Evolutionary conservation across 441 rosid genomes (phyloP).

Genomic region (Hura crepitans): DNA sequence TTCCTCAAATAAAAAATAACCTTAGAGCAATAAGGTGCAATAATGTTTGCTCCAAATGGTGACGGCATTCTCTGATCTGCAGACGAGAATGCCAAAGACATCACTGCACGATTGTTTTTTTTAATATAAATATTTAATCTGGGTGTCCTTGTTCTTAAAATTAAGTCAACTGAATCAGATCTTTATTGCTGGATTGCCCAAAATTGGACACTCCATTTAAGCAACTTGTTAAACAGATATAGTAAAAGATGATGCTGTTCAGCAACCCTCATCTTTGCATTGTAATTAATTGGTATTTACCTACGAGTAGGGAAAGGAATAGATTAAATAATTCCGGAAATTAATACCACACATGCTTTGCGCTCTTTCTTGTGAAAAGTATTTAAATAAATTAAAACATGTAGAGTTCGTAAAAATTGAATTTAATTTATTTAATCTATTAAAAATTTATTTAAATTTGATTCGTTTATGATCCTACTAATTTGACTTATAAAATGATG

Average conservation of each 20-base stretch:
- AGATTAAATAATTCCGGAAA: no score
- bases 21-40: background rate
- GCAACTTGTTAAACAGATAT: background rate
- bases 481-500: no score
- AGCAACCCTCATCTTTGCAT: background rate
- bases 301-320: background rate
- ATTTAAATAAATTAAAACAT: no score
- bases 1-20: background rate
- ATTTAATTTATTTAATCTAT: no score
- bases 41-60: background rate
- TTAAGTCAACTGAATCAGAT: background rate
- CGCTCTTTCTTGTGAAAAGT: no score
- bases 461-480: no score
- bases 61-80: conserved; percentile 2
- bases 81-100: background rate
- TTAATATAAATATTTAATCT: background rate
- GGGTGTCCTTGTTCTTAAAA: background rate
- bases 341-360: no score
- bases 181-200: no score
- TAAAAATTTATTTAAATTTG: no score
- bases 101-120: background rate
- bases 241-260: background rate
- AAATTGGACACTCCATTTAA: background rate
- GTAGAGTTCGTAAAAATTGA: no score
- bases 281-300: background rate